These are phyloP conservation scores for Penicillium tannophilum DNA, from an alignment of 495 filamentous ascomycete species.

Conservation along the genomic window DNA sequence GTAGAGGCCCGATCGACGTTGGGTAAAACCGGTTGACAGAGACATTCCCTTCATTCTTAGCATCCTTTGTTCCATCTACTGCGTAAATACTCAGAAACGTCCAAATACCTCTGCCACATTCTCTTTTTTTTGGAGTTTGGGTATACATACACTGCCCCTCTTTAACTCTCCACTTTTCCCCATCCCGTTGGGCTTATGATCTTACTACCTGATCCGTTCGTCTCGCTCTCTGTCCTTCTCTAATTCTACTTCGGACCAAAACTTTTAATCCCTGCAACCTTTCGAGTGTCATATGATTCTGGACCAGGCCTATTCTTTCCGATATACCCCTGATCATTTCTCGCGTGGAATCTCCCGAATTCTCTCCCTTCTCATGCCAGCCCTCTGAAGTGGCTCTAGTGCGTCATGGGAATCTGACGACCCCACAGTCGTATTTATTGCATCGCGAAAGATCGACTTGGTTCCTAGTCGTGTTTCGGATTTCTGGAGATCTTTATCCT, in stretches of 20 bases:
- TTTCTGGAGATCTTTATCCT: not conserved
- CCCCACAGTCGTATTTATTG: conserved; percentile 1
- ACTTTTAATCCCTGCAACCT: conserved; percentile 6
- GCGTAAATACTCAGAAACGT: not conserved
- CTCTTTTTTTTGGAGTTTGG: not conserved
- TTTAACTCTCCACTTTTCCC: conserved; percentile 12
- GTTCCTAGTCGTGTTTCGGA: not conserved
- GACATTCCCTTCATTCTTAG: conserved; percentile 1
- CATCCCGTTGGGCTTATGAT: conserved; percentile 7
- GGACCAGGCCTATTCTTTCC: conserved; percentile 10
- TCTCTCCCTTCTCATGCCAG: conserved; percentile 14
- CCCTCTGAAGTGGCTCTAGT: conserved; percentile 3
- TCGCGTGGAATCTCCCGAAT: conserved; percentile 6
- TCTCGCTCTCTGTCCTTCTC: not conserved
- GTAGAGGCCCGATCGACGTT: not conserved
- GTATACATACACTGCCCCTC: conserved; percentile 1
- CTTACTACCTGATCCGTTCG: not conserved
- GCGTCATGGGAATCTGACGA: conserved; percentile 28
- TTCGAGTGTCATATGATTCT: conserved; percentile 8
- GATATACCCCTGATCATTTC: conserved; percentile 11
- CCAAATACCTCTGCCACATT: conserved; percentile 10
- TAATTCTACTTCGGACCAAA: conserved; percentile 1
- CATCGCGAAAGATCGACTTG: not conserved
- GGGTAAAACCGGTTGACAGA: not conserved
- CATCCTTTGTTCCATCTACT: not conserved